Conservation (phyloP, 768 basidiomycete genomes). For the Naganishia randhawae region DNA sequence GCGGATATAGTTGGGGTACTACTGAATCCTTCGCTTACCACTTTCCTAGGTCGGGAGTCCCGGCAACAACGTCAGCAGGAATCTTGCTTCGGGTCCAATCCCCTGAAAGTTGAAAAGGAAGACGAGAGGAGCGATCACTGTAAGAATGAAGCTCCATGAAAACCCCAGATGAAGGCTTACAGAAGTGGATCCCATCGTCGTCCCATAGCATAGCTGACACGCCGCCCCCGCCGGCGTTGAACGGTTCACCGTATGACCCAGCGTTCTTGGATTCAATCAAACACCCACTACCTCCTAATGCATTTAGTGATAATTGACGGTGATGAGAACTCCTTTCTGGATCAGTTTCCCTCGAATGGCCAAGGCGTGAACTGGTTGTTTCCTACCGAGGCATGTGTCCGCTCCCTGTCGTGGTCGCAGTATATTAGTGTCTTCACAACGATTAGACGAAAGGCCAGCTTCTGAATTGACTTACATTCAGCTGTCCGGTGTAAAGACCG, state of each 20-base stretch:
- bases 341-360: no score
- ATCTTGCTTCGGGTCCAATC: conserved; percentile 45
- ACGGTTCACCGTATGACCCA: conserved; percentile 76
- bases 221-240: conserved; percentile 75
- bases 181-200: conserved; percentile 58
- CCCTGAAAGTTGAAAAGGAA: conserved; percentile 31
- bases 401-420: neutral
- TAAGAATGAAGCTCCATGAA: no score
- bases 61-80: conserved; percentile 35
- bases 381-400: conserved; percentile 14
- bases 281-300: conserved; percentile 60
- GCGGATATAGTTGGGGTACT: neutral
- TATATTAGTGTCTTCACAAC: neutral
- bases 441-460: neutral
- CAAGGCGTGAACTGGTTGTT: neutral
- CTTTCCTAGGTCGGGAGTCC: neutral
- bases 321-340: neutral
- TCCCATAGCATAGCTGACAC: conserved; percentile 91
- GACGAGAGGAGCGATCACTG: neutral
- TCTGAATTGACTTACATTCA: conserved; percentile 31
- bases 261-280: conserved; percentile 73
- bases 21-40: conserved; percentile 8
- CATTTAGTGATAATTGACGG: neutral
- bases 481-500: conserved; percentile 38
- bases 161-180: conserved; percentile 44